Percentiles rank a stretch among this genome's conserved stretches.
phyloP scores from a whole-genome alignment of 164 flowering plant species.

The Umbilicus rupestris region DNA sequence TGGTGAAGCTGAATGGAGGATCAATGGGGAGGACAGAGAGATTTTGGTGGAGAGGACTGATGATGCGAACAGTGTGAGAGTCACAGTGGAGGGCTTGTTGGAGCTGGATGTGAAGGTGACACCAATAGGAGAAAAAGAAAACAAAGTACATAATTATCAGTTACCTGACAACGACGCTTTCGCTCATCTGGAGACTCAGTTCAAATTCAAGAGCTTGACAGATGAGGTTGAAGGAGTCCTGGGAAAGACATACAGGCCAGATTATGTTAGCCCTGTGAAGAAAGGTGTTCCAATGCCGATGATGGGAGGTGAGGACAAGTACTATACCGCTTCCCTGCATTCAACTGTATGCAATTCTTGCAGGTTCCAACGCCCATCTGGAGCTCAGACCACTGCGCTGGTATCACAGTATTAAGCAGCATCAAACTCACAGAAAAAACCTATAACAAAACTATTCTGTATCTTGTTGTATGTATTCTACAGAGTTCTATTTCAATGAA shows the following conservation, averaged over 20 bases:
- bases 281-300: constrained; percentile 60
- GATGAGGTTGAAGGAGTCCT: constrained; percentile 56
- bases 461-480: too few relatives aligned
- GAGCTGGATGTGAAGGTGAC: constrained; percentile 40
- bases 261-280: constrained; percentile 51
- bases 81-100: constrained; percentile 29
- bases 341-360: constrained; percentile 43
- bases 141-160: constrained; percentile 50
- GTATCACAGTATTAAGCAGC: constrained; percentile 18
- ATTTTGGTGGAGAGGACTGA: constrained; percentile 52
- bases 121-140: constrained; percentile 50
- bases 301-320: constrained; percentile 76
- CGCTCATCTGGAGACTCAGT: constrained; percentile 46
- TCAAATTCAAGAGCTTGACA: constrained; percentile 31
- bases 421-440: too few relatives aligned
- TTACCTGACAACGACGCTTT: constrained; percentile 41
- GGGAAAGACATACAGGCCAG: constrained; percentile 58
- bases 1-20: constrained; percentile 50
- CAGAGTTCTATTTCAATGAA: too few relatives aligned
- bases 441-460: too few relatives aligned
- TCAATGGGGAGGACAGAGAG: constrained; percentile 18
- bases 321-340: constrained; percentile 36
- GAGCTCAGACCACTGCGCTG: constrained; percentile 1
- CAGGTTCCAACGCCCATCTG: constrained; percentile 30
- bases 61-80: constrained; percentile 40